These are phyloP conservation scores for Rehmannia glutinosa DNA, from an alignment of 257 asterid genomes.

Conservation along the genomic window DNA sequence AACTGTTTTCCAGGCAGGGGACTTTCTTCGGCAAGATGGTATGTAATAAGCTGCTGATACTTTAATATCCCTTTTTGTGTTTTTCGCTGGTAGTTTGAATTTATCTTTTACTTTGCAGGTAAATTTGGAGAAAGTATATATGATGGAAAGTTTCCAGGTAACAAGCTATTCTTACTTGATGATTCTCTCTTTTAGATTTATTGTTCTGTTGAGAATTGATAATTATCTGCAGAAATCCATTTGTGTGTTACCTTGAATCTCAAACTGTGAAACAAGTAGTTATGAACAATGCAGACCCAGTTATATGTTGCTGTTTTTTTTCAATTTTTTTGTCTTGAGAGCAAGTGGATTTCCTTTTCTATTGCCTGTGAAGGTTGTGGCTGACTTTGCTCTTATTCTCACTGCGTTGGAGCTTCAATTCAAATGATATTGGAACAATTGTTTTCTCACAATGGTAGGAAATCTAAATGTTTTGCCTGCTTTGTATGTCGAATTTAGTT, in stretches of 20 bases:
- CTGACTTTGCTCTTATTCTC: constrained; percentile 80
- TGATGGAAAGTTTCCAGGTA: constrained; percentile 87
- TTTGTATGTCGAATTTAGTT: constrained; percentile 33
- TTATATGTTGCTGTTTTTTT: constrained; percentile 32
- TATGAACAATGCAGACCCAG: background rate
- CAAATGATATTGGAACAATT: constrained; percentile 74
- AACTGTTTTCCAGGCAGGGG: constrained; percentile 81
- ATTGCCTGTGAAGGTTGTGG: constrained; percentile 91
- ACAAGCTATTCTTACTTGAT: constrained; percentile 24
- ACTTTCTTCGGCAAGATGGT: constrained; percentile 88
- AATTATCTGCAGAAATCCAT: constrained; percentile 4
- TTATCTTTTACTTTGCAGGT: constrained; percentile 46
- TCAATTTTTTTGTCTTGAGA: constrained; percentile 54
- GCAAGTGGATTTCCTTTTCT: constrained; percentile 71
- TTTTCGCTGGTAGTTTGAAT: constrained; percentile 13
- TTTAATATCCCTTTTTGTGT: background rate
- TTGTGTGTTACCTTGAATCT: background rate
- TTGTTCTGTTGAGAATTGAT: constrained; percentile 18
- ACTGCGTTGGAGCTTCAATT: constrained; percentile 94
- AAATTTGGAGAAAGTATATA: constrained; percentile 87
- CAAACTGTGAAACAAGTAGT: background rate
- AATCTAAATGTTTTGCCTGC: constrained; percentile 43
- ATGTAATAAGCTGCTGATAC: constrained; percentile 27
- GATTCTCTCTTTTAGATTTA: background rate
- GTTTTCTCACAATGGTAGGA: constrained; percentile 89